Conservation (phyloP, 352 stramenopile genomes). For the Phytophthora cryptogea region DNA sequence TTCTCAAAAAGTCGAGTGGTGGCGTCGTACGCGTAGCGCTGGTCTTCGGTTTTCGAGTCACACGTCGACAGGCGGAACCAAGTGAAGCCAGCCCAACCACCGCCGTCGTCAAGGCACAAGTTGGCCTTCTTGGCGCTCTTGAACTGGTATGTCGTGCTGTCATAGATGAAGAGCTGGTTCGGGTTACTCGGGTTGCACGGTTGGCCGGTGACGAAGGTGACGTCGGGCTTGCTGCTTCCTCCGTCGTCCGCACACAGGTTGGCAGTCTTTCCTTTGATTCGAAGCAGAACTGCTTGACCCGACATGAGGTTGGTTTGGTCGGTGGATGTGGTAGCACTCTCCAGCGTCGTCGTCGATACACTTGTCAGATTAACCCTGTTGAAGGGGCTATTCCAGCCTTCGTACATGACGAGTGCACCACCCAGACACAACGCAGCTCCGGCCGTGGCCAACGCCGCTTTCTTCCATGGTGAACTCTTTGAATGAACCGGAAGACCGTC, state of each 20-base stretch:
- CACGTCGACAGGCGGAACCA: conserved; percentile 5
- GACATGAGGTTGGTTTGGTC: conserved; percentile 7
- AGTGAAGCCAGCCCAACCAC: conserved; percentile 2
- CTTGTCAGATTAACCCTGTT: background rate
- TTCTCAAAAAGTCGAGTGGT: background rate
- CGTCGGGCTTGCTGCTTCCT: conserved; percentile 8
- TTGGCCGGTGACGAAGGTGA: conserved; percentile 6
- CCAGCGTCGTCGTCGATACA: background rate
- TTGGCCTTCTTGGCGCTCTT: conserved; percentile 11
- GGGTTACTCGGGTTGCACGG: conserved; percentile 22
- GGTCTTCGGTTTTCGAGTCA: background rate
- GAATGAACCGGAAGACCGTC: background rate
- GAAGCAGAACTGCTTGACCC: conserved; percentile 6
- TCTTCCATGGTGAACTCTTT: conserved; percentile 5
- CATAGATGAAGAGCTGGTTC: conserved; percentile 31
- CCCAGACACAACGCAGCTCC: conserved; percentile 8
- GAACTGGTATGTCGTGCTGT: conserved; percentile 16
- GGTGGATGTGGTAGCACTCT: background rate
- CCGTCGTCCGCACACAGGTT: conserved; percentile 33
- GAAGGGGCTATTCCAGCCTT: conserved; percentile 1
- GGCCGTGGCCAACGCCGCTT: conserved; percentile 1
- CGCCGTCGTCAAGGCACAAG: conserved; percentile 26
- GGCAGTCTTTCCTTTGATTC: conserved; percentile 2
- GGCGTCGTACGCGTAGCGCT: conserved; percentile 1
- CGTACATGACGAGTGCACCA: conserved; percentile 9